These are phyloP conservation scores for Fusarium circinatum DNA, from an alignment of 2,329 filamentous ascomycete species.

Conservation along the genomic window DNA sequence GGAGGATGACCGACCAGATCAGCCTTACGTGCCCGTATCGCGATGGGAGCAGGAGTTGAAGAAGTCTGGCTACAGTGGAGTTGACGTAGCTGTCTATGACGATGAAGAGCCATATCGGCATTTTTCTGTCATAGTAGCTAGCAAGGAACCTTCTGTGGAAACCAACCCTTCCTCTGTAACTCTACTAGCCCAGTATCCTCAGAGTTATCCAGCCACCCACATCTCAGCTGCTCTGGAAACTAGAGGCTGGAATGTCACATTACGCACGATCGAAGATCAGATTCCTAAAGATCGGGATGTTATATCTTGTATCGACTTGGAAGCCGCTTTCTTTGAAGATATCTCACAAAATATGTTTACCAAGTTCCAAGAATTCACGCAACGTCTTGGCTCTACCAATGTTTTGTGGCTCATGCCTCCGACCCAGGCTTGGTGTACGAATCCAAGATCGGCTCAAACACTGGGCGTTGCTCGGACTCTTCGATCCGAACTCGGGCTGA, in stretches of 20 bases:
- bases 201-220: neutral
- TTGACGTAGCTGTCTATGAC: constrained; percentile 1
- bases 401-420: constrained; percentile 2
- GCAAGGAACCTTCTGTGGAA: neutral
- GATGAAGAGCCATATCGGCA: constrained; percentile 11
- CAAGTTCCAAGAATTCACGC: neutral
- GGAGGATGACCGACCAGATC: neutral
- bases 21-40: constrained; percentile 7
- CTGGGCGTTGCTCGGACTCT: constrained; percentile 7
- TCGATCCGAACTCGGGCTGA: constrained; percentile 8
- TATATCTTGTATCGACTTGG: constrained; percentile 12
- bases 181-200: neutral
- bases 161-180: neutral
- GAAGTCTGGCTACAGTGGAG: neutral
- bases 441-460: constrained; percentile 3
- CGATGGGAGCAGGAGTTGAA: constrained; percentile 14
- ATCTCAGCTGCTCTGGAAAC: neutral
- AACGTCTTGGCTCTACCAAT: neutral
- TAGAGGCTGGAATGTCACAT: neutral
- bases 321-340: constrained; percentile 8
- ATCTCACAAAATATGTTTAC: neutral
- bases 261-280: neutral
- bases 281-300: neutral
- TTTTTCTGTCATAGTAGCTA: constrained; percentile 6
- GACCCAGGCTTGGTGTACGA: neutral